Conservation (phyloP, 768 basidiomycete species). For the Dacryopinax spathularia region DNA sequence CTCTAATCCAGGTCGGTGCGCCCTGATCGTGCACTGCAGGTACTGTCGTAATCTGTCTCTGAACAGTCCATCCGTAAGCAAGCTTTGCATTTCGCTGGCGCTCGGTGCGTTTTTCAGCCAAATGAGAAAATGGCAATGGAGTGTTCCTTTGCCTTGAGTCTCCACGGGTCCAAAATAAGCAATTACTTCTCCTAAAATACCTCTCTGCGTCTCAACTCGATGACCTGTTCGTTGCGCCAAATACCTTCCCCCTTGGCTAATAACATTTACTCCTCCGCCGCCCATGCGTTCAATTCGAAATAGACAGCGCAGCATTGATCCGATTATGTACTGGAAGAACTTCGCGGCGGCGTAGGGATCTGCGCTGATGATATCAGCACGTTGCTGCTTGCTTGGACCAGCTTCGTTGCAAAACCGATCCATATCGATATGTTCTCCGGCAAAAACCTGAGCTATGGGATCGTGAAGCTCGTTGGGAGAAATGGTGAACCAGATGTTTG, state of each 20-base stretch:
- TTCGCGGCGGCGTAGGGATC: conserved; percentile 33
- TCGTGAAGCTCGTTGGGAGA: conserved; percentile 31
- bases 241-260: not conserved
- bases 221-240: not conserved
- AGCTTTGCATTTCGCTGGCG: conserved; percentile 17
- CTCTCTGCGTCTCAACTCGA: conserved; percentile 14
- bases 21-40: not conserved
- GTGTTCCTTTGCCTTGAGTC: conserved; percentile 29
- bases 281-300: conserved; percentile 22
- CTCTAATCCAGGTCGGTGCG: not conserved
- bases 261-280: not conserved
- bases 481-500: conserved; percentile 32
- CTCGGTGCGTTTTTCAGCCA: conserved; percentile 27
- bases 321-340: conserved; percentile 30
- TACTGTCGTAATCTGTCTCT: not conserved
- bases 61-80: conserved; percentile 20
- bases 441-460: conserved; percentile 33
- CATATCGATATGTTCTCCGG: conserved; percentile 32
- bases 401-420: conserved; percentile 22
- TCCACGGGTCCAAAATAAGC: conserved; percentile 31
- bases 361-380: conserved; percentile 21
- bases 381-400: conserved; percentile 18
- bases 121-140: conserved; percentile 31
- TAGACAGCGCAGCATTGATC: conserved; percentile 20
- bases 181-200: conserved; percentile 24